phyloP scores from a whole-genome alignment of 257 asterid species.

The Primulina tabacum region DNA sequence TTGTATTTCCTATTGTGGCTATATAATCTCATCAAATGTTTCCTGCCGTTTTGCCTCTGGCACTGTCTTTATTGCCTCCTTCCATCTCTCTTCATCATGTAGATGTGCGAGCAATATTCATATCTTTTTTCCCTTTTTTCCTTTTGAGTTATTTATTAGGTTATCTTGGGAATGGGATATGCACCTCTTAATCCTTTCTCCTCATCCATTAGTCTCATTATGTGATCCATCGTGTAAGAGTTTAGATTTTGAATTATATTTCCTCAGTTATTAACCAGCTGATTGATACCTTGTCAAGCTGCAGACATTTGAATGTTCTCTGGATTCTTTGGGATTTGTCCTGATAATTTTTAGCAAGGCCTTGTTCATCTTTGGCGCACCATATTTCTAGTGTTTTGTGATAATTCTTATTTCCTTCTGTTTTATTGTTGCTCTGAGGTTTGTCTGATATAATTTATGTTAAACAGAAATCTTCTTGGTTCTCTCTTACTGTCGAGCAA shows the following conservation, averaged over 20 bases:
- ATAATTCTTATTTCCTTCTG: background rate
- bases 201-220: background rate
- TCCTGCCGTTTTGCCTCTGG: too few relatives aligned
- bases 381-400: background rate
- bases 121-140: too few relatives aligned
- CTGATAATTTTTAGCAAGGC: background rate
- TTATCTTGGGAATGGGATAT: background rate
- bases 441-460: conserved; percentile 33
- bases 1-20: too few relatives aligned
- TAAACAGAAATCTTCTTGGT: conserved; percentile 69
- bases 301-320: background rate
- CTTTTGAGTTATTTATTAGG: too few relatives aligned
- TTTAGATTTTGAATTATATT: background rate
- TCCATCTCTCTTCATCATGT: too few relatives aligned
- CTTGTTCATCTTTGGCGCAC: too few relatives aligned
- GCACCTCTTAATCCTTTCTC: background rate
- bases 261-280: background rate
- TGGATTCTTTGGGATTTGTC: background rate
- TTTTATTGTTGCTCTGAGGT: conserved; percentile 12
- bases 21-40: too few relatives aligned
- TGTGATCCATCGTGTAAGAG: background rate
- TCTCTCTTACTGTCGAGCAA: conserved; percentile 67
- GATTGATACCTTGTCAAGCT: background rate
- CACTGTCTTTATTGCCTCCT: too few relatives aligned
- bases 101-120: too few relatives aligned